phyloP scores from a whole-genome alignment of 2,329 filamentous ascomycete species.

The Aspergillus sp. region DNA sequence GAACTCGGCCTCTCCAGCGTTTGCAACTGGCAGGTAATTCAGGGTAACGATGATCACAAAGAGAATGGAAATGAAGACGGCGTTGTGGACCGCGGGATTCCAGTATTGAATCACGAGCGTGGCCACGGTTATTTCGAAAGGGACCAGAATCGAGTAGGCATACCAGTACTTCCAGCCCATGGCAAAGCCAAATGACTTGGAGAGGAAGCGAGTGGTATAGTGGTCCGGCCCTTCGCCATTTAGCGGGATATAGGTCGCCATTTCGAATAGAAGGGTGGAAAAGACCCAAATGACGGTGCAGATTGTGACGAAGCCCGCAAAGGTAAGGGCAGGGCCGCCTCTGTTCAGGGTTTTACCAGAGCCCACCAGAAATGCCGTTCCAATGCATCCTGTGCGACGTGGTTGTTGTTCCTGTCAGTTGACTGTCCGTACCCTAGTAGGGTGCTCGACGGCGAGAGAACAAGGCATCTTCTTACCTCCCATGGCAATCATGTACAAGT shows the following conservation, averaged over 20 bases:
- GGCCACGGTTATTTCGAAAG: conserved; percentile 60
- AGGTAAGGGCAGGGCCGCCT: background rate
- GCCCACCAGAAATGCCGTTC: background rate
- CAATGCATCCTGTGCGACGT: background rate
- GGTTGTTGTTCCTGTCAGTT: background rate
- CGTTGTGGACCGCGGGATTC: conserved; percentile 40
- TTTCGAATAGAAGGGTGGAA: conserved; percentile 39
- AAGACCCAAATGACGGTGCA: conserved; percentile 51
- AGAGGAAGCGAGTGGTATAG: conserved; percentile 52
- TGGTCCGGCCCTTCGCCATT: conserved; percentile 1
- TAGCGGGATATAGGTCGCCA: conserved; percentile 3
- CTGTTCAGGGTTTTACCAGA: background rate
- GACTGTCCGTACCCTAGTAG: background rate
- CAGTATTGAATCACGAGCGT: conserved; percentile 47
- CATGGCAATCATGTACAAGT: background rate
- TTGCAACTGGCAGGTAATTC: conserved; percentile 49
- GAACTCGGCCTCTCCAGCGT: conserved; percentile 24
- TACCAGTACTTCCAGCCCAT: conserved; percentile 57
- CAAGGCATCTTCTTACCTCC: background rate
- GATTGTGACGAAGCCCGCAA: conserved; percentile 42
- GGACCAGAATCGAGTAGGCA: conserved; percentile 75
- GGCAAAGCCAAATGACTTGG: conserved; percentile 47
- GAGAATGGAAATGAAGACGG: conserved; percentile 51
- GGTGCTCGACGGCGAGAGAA: background rate
- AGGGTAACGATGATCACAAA: conserved; percentile 42